Evolutionary conservation across 129 eudicot genomes (phyloP).

Genomic region (Apium graveolens): DNA sequence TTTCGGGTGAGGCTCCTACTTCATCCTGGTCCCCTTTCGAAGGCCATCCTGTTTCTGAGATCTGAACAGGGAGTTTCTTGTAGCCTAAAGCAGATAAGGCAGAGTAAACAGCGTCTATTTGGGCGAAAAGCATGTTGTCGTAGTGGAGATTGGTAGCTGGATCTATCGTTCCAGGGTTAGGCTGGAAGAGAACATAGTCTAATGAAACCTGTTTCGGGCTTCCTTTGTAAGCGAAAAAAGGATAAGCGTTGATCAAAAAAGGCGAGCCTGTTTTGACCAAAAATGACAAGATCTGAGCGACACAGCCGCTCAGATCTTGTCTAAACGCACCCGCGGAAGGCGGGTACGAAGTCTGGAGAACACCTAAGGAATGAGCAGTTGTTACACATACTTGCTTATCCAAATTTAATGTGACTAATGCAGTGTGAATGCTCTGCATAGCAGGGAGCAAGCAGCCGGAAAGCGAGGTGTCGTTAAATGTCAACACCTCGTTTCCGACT

Average conservation of each 20-base stretch:
- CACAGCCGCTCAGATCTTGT: constrained; percentile 35
- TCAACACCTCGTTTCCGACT: constrained; percentile 79
- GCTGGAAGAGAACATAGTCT: constrained; percentile 71
- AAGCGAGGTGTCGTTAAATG: constrained; percentile 62
- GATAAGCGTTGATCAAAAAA: constrained; percentile 73
- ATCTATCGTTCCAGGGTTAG: constrained; percentile 46
- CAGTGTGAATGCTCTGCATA: constrained; percentile 71
- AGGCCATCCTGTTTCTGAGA: constrained; percentile 98
- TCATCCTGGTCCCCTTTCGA: constrained; percentile 74
- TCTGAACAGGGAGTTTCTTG: constrained; percentile 53
- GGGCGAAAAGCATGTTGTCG: constrained; percentile 84
- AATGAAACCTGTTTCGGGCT: constrained; percentile 56
- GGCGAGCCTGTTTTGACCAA: constrained; percentile 66
- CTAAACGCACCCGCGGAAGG: constrained; percentile 79
- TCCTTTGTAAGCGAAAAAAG: constrained; percentile 75
- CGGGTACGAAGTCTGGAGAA: constrained; percentile 66
- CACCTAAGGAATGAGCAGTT: constrained; percentile 62
- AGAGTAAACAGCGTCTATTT: constrained; percentile 70
- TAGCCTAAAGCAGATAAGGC: constrained; percentile 45
- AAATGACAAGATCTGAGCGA: constrained; percentile 56
- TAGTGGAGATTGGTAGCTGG: constrained; percentile 42
- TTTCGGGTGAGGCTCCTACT: constrained; percentile 65
- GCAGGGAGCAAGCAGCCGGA: constrained; percentile 69
- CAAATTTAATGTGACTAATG: constrained; percentile 40
- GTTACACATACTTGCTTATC: constrained; percentile 59